Evolutionary conservation across 2,329 filamentous ascomycete genomes (phyloP), one percentile per base, ranked within the genome.

Genomic region (Monosporascus sp.): DNA sequence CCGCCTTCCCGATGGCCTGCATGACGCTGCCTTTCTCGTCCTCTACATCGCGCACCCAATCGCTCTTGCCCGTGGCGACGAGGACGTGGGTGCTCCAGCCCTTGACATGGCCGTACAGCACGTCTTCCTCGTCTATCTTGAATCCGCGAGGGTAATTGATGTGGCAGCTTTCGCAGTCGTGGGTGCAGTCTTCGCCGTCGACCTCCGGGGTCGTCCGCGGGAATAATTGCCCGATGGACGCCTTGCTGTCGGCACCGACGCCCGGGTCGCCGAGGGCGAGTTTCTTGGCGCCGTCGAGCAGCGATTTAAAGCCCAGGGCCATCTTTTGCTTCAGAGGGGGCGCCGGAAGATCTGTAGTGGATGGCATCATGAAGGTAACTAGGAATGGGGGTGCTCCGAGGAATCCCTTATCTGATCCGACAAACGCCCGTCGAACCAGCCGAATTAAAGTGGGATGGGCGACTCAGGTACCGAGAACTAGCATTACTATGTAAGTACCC

Each of bases 11-110:
- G 61, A 92, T 80, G 2, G 88, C 89, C 74, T 91, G 78, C 89
- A 93, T 93, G 35, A 93, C 80, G 67, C 87, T 91, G 6, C 88
- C 88, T 71, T 89, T 86, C 76, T 97, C 94, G 66, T 97, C 89
- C 53, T 82, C 84, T 46, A 96, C 89, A 74, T 96, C 88, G 55
- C 89, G 76, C 66, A 93, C 88, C 94, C 94, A 99, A 72, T 99
- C 94, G 26, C 86, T 81, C 81, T 97, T 96, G 56, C 91, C 90
- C n/a, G 94, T 99, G 24, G 91, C 94, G 17, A 97, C 91, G 35
- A 99, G 76, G 57, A 96, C 68, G 72, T 99, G 94, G 20, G 91
- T 94, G 65, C 84, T 86, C 88, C 91, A 97, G 37, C 85, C 90
- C 65, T 91, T 89, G 58, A 97, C 82, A 55, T 88, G 78, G 1